A percentile compares a stretch with the other conserved stretches of the same genome.
Conservation (phyloP, 2,329 filamentous ascomycete genomes). For the Chaetomium sp. region DNA sequence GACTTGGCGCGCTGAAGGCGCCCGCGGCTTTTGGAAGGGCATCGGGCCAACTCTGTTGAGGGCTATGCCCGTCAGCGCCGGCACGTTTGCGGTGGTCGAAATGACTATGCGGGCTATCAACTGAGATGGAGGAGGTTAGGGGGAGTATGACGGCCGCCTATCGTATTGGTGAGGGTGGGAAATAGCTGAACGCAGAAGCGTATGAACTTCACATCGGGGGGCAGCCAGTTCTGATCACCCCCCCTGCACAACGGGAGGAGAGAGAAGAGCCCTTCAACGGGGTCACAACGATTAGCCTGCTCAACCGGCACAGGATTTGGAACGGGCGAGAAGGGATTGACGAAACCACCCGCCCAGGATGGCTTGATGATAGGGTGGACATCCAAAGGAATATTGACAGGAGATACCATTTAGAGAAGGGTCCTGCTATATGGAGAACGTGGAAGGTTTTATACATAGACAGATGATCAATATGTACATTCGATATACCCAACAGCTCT, state of each 20-base stretch:
- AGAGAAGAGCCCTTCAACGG: constrained; percentile 2
- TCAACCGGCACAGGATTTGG: not conserved
- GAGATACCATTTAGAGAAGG: constrained; percentile 3
- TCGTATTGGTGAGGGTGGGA: too few species aligned
- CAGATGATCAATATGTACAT: too few species aligned
- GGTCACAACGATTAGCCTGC: not conserved
- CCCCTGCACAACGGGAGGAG: not conserved
- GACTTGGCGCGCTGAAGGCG: constrained; percentile 70
- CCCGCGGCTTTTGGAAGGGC: constrained; percentile 88
- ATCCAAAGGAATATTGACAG: too few species aligned
- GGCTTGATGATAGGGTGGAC: too few species aligned
- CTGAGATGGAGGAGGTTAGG: constrained; percentile 19
- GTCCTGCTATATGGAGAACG: not conserved
- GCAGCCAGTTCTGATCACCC: too few species aligned
- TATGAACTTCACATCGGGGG: too few species aligned
- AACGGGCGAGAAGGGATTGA: not conserved
- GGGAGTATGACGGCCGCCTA: too few species aligned
- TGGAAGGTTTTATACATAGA: not conserved
- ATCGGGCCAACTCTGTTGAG: constrained; percentile 84
- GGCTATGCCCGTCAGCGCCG: constrained; percentile 94
- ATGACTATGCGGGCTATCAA: constrained; percentile 58
- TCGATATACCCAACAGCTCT: too few species aligned
- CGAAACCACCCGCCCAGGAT: too few species aligned
- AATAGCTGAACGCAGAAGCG: too few species aligned
- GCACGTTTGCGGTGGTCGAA: constrained; percentile 87